Conservation (phyloP, 75 land plant genomes). For the Adiantum capillusveneris region DNA sequence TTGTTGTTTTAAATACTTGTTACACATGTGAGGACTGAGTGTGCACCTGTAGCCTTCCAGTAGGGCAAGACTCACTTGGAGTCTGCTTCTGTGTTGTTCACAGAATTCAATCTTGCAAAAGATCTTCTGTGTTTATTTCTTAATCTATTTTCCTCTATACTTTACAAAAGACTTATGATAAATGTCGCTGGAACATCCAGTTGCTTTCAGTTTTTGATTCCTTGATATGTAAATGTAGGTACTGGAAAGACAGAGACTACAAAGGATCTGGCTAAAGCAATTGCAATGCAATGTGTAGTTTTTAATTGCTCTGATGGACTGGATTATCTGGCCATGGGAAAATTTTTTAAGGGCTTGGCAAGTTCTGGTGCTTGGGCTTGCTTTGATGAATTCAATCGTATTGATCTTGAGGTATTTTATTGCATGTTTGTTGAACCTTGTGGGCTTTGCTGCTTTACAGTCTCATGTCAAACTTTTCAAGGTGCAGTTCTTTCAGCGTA, state of each 20-base stretch:
- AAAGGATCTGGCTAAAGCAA: slow-evolving; percentile 38
- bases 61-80: too few species aligned
- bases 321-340: slow-evolving; percentile 41
- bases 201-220: background rate
- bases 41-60: too few species aligned
- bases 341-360: slow-evolving; percentile 39
- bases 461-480: too few species aligned
- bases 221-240: too few species aligned
- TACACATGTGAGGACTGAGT: too few species aligned
- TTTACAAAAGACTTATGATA: background rate
- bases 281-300: slow-evolving; percentile 44
- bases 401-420: slow-evolving; percentile 31
- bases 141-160: too few species aligned
- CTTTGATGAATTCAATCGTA: slow-evolving; percentile 42
- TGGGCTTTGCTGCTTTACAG: too few species aligned
- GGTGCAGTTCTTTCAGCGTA: too few species aligned
- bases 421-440: background rate
- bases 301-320: slow-evolving; percentile 40
- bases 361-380: slow-evolving; percentile 51
- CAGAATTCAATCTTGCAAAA: too few species aligned
- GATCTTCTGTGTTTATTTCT: too few species aligned
- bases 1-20: too few species aligned
- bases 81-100: too few species aligned
- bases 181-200: background rate
- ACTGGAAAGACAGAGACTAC: slow-evolving; percentile 43